Conservation (phyloP, 2,329 filamentous ascomycete genomes). For the Neophaeococcomyces aloes region DNA sequence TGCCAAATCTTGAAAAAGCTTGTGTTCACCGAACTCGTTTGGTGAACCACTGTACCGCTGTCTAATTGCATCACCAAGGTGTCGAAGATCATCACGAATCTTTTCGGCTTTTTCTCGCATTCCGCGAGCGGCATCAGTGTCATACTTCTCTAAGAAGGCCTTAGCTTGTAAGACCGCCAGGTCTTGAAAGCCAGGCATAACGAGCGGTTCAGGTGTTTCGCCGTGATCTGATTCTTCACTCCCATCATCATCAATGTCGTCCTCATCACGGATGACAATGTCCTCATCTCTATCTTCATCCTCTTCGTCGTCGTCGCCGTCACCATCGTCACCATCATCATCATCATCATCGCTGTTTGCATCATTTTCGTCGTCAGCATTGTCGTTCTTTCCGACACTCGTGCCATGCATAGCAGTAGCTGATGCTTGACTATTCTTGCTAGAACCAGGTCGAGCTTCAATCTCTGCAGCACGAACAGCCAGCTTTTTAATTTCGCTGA, state of each 20-base stretch:
- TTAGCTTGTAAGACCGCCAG: constrained; percentile 68
- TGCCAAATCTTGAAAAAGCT: constrained; percentile 65
- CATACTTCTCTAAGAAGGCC: constrained; percentile 73
- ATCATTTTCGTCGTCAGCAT: constrained; percentile 44
- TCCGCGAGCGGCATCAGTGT: constrained; percentile 60
- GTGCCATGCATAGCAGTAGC: not conserved
- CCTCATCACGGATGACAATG: constrained; percentile 45
- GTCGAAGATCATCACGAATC: constrained; percentile 63
- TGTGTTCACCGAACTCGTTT: constrained; percentile 37
- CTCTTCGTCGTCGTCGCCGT: constrained; percentile 31
- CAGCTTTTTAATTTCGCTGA: constrained; percentile 77
- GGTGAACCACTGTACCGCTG: constrained; percentile 50
- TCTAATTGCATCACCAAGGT: constrained; percentile 61
- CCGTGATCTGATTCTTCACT: constrained; percentile 48
- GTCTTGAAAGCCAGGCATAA: constrained; percentile 50
- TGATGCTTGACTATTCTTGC: constrained; percentile 8
- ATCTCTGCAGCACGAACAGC: constrained; percentile 39
- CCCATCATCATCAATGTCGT: constrained; percentile 51
- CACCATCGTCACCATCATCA: constrained; percentile 37
- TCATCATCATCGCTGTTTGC: constrained; percentile 44
- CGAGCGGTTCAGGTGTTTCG: constrained; percentile 28
- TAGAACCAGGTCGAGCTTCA: not conserved
- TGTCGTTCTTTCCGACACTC: constrained; percentile 25
- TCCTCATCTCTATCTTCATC: constrained; percentile 42
- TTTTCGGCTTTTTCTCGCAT: constrained; percentile 69